Percentiles rank a stretch among this genome's conserved stretches.
Conservation (phyloP, 495 filamentous ascomycete species). For the Tuber aestivum region DNA sequence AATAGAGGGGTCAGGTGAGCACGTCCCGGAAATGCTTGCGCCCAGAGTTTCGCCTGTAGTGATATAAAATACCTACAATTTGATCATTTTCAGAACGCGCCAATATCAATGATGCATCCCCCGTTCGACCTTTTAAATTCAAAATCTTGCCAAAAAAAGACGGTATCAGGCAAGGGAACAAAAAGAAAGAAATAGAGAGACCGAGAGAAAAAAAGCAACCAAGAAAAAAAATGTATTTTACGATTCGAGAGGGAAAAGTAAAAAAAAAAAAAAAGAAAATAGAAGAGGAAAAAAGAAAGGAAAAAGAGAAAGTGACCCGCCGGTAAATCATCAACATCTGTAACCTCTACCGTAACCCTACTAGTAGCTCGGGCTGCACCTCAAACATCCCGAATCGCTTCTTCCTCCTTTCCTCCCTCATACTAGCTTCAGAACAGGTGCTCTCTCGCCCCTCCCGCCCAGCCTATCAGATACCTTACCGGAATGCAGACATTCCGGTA, state of each 20-base stretch:
- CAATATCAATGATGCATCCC: conserved; percentile 6
- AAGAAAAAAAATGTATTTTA: neutral
- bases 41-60: neutral
- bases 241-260: neutral
- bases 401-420: neutral
- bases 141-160: conserved; percentile 37
- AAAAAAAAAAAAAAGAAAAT: neutral
- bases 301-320: neutral
- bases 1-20: conserved; percentile 34
- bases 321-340: neutral
- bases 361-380: neutral
- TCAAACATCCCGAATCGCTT: conserved; percentile 4
- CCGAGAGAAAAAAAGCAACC: neutral
- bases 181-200: conserved; percentile 21
- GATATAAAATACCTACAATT: conserved; percentile 7
- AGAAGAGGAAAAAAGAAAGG: neutral
- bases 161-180: conserved; percentile 17
- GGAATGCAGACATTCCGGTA: neutral
- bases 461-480: neutral
- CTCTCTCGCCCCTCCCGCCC: neutral
- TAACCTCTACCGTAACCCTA: neutral
- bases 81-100: conserved; percentile 5
- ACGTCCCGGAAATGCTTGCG: neutral
- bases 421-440: neutral
- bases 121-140: conserved; percentile 29